Base-by-base conservation (phyloP, 1,139 yeast genomes). In the Yamadazyma pseudoaaseri region DNA sequence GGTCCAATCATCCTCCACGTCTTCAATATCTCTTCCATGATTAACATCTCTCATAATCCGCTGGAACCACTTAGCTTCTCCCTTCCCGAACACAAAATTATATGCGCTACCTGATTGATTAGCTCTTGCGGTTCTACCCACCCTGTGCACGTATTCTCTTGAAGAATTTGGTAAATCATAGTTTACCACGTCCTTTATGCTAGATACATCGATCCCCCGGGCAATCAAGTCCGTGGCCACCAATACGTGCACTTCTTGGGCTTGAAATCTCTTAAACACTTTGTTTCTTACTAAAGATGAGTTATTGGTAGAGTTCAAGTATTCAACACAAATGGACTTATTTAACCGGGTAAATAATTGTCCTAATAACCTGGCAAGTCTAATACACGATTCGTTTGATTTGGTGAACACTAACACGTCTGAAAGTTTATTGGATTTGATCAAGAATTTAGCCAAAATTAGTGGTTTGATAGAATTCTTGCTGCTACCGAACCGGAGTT, bases 61-160 rank as follows among this genome's bases (percentile, higher is more conserved):
- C 44, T 69, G 66, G 48, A 77, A 77, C 81, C 89, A 86, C 47
- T 71, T 79, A 36, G 64, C 65, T 47, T 89, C 97, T 36, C 89
- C 90, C 39, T 75, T 78, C 18, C 96, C 95, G 38, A 81, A 71
- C 15, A 81, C 69, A 26, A 89, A 55, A 36, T 76, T 82, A 51
- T 79, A 75, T 0, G 96, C 95, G 33, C 69, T 65, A 51, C 99
- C 99, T 0, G 48, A 32, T 31, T 81, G 75, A 36, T 84, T 81
- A 2, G 97, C 98, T 60, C 98, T 79, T 1, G 97, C 97, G 0
- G 97, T 90, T 65, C 98, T 80, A 28, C 98, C 98, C 22, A 90
- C 92, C 47, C 98, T 74, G 58, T 92, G 99, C 20, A 92, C 86
- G 49, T 92, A 94, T 51, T 92, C 98, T 44, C 94, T 81, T 1